Conservation (phyloP, 73 alveolate genomes). For the Symbiodinium pilosum region DNA sequence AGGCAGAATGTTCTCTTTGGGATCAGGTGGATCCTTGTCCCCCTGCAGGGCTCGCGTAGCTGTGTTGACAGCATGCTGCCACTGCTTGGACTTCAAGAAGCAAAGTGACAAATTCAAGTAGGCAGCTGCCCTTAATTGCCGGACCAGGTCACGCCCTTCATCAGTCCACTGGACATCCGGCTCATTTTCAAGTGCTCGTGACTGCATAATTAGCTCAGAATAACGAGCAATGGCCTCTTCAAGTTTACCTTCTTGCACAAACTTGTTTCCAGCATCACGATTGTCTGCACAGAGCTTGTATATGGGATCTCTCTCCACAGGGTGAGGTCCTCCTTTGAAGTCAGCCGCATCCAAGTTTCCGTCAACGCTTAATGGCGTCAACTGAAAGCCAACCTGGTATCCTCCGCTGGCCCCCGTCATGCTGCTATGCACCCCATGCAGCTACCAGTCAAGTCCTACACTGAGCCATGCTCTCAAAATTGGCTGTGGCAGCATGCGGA, state of each 20-base stretch:
- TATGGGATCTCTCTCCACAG: conserved; percentile 62
- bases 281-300: conserved; percentile 47
- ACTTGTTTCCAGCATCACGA: conserved; percentile 76
- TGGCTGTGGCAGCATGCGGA: neutral
- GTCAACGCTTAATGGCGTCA: conserved; percentile 28
- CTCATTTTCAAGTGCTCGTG: conserved; percentile 45
- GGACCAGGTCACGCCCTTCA: conserved; percentile 34
- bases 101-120: conserved; percentile 45
- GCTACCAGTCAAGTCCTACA: neutral
- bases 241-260: conserved; percentile 76
- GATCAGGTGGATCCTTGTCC: conserved; percentile 84
- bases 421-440: neutral
- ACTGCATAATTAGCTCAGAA: conserved; percentile 87
- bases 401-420: conserved; percentile 57
- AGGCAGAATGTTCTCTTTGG: conserved; percentile 60
- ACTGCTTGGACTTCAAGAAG: conserved; percentile 63
- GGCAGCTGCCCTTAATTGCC: conserved; percentile 68
- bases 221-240: conserved; percentile 79
- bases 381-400: conserved; percentile 75
- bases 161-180: conserved; percentile 85
- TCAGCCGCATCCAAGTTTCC: conserved; percentile 38
- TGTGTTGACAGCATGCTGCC: conserved; percentile 83
- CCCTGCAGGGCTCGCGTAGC: conserved; percentile 78
- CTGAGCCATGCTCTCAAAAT: neutral
- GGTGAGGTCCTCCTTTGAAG: conserved; percentile 87